Base-by-base conservation (phyloP, 2,329 filamentous ascomycete species). In the Hymenoscyphus scutula region DNA sequence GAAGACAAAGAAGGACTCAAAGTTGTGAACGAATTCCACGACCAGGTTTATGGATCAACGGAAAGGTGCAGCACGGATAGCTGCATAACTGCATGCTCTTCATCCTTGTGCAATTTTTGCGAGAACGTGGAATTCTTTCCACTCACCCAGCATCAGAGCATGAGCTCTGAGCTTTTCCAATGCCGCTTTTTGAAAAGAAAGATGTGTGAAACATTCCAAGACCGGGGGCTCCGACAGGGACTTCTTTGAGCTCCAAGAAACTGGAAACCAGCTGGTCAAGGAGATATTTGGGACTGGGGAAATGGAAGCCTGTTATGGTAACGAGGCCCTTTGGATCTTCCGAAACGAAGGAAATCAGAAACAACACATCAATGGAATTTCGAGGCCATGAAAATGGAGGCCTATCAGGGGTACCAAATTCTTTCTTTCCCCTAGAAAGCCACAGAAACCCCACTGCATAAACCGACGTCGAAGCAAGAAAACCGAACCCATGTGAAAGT, bases 1-100 rank as follows among this genome's bases (percentile, higher is more conserved):
- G 56, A 74, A 72, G 59, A 61, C 64, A 57, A 72, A 69, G 66
- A 69, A 66, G 45, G 60, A 64, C 25, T 62, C 65, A 8, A 66
- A 66, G 45, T 51, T 68, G 29, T 68, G 34, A 62, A 23, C 41
- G 41, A 19, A 48, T 23, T 23, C 41, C 41, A 48, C 41, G 6
- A 23, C 41, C 41, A 23, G 41, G 41, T 3, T 10, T 48, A n/a
- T 48, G 15, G n/a, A 23, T 23, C 41, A 7, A 48, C 41, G 41
- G 41, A 10, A 48, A 48, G n/a, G 19, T 48, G 41, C 41, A 48
- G 41, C 41, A 48, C 41, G n/a, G 41, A 19, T 48, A 17, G n/a
- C 41, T 48, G n/a, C 41, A 48, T 48, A 23, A 19, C 10, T 23
- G 41, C 41, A 48, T 11, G 41, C 41, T 48, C n/a, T 19, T 48